Base-by-base conservation (phyloP, 768 basidiomycete genomes). In the Gelatoporia subvermispora region DNA sequence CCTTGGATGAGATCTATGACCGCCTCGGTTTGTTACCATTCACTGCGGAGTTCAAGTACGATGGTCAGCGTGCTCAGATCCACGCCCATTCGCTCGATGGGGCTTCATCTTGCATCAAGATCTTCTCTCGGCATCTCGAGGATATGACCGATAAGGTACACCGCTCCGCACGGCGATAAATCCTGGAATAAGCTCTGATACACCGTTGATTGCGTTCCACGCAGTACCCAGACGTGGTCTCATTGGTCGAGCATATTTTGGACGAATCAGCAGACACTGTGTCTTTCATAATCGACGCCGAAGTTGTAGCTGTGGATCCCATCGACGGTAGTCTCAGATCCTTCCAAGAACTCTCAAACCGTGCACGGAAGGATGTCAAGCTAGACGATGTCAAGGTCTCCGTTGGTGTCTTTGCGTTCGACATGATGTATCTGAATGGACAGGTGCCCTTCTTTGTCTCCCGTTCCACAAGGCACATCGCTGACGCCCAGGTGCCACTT, bases 51-150 rank as follows among this genome's bases (percentile, higher is more conserved):
- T 88, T 88, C 62, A 96, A 95, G 66, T 88, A 93, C 58, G 93
- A 96, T 57, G 93, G 86, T 17, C 87, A 90, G 59, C 77, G 86
- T 42, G 89, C 85, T 17, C 89, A 90, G 65, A 82, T 88, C n/a
- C 87, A 89, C 61, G 84, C 74, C 11, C 59, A 45, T 37, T 63
- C 53, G 52, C 60, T 60, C 13, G 57, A 63, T 3, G 58, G 64
- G 25, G 70, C 61, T 25, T 56, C 60, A 10, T 45, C 60, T 24
- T 58, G 55, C 9, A 75, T 90, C 36, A 78, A 80, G 45, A 72
- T 94, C 42, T 95, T 95, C 69, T 90, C 88, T 50, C 82, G 92
- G 47, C 90, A 93, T 71, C 71, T 95, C 25, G 91, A 94, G 68
- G 84, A 93, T 59, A 93, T 93, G 93, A 93, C 90, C 1, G 79